These are phyloP conservation scores for Choiromyces venosus DNA, from an alignment of 495 filamentous ascomycete genomes.

Conservation along the genomic window DNA sequence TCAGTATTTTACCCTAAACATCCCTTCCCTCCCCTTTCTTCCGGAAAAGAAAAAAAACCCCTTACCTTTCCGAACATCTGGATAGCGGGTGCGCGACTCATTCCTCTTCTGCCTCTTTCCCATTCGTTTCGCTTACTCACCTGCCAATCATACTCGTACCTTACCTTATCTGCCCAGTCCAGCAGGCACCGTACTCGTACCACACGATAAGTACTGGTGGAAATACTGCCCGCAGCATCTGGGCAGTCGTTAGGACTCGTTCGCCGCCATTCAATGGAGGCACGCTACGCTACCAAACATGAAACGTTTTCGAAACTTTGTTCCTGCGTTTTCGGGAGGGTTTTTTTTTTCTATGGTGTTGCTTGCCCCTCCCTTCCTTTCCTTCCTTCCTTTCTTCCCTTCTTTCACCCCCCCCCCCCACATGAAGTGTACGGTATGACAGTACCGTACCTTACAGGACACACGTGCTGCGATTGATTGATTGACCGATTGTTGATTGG, in stretches of 20 bases:
- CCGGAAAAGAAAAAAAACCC: too few relatives aligned
- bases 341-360: neutral
- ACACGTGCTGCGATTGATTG: neutral
- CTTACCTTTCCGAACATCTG: neutral
- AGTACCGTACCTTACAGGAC: neutral
- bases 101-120: too few relatives aligned
- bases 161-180: too few relatives aligned
- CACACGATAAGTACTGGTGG: neutral
- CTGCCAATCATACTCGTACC: too few relatives aligned
- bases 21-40: neutral
- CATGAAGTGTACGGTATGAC: too few relatives aligned
- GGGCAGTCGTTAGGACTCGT: too few relatives aligned
- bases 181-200: neutral
- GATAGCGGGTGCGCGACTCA: neutral
- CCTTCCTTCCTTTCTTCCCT: too few relatives aligned
- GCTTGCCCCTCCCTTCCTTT: neutral
- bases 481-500: neutral
- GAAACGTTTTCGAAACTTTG: neutral
- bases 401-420: too few relatives aligned
- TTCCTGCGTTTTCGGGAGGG: neutral
- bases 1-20: too few relatives aligned
- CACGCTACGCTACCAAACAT: neutral
- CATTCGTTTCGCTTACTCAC: neutral
- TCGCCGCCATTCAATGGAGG: too few relatives aligned
- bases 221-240: too few relatives aligned